Evolutionary conservation across 495 filamentous ascomycete species (phyloP).

Genomic region (Chaetomium fimeti): DNA sequence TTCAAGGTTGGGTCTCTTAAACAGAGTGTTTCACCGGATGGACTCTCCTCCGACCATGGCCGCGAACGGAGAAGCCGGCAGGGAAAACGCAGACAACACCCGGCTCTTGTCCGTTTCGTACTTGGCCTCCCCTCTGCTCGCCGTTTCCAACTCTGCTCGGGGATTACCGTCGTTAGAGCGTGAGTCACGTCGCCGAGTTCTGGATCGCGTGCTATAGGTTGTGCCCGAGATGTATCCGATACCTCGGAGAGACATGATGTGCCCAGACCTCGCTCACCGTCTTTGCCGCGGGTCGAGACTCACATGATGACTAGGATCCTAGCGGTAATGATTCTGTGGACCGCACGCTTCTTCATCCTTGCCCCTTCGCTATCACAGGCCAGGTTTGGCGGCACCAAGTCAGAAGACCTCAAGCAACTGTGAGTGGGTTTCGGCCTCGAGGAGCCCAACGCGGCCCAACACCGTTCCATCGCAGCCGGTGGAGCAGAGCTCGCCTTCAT

Average conservation of each 20-base stretch:
- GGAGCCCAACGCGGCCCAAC: neutral
- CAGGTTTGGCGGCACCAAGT: neutral
- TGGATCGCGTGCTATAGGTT: neutral
- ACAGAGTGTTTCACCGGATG: neutral
- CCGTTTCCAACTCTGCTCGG: too few relatives aligned
- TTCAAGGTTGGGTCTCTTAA: neutral
- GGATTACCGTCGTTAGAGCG: neutral
- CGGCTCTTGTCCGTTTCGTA: neutral
- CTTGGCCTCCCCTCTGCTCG: too few relatives aligned
- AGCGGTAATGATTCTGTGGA: too few relatives aligned
- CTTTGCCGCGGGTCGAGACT: neutral
- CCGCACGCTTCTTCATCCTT: neutral
- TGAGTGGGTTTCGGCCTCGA: neutral
- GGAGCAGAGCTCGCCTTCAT: neutral
- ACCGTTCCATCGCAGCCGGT: neutral
- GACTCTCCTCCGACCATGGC: neutral
- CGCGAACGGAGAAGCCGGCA: too few relatives aligned
- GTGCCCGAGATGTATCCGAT: neutral
- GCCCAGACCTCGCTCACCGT: neutral
- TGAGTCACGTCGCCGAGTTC: neutral
- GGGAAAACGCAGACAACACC: neutral
- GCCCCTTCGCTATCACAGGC: neutral
- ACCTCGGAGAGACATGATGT: neutral
- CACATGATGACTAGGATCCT: neutral
- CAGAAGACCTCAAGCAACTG: neutral